phyloP scores from a whole-genome alignment of 2,329 filamentous ascomycete genomes.

The Plectosphaerella sp. region DNA sequence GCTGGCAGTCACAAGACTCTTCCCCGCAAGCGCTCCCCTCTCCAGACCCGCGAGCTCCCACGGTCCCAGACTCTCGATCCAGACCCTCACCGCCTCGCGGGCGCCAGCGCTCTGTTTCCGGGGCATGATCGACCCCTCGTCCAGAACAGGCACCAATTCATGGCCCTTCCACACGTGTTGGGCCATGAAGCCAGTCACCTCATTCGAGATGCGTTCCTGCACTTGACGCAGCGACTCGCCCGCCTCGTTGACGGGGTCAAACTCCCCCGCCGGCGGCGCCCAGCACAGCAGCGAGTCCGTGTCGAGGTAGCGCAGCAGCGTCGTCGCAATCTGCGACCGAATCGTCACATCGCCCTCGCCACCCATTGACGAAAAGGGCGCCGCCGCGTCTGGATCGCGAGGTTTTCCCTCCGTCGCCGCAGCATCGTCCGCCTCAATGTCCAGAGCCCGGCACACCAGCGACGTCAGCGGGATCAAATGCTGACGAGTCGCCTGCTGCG shows the following conservation, averaged over 20 bases:
- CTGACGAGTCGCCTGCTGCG: conserved; percentile 77
- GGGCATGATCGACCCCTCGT: conserved; percentile 71
- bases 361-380: conserved; percentile 3
- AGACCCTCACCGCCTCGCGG: conserved; percentile 70
- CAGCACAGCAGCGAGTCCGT: conserved; percentile 94
- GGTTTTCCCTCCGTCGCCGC: neutral
- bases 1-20: conserved; percentile 75
- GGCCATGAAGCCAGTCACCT: conserved; percentile 68
- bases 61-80: conserved; percentile 66
- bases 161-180: conserved; percentile 79
- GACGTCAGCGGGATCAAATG: conserved; percentile 91
- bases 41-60: conserved; percentile 88
- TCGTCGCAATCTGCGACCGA: conserved; percentile 59
- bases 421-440: conserved; percentile 61
- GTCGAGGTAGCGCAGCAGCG: conserved; percentile 78
- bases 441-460: conserved; percentile 75
- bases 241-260: conserved; percentile 39
- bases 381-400: neutral
- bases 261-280: conserved; percentile 54
- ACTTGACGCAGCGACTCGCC: conserved; percentile 62
- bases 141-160: conserved; percentile 74
- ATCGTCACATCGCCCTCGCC: conserved; percentile 36
- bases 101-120: conserved; percentile 68
- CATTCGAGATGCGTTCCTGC: conserved; percentile 65
- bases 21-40: conserved; percentile 76